Base-by-base conservation (phyloP, 2,329 filamentous ascomycete genomes). In the Fusarium nisikadoi region DNA sequence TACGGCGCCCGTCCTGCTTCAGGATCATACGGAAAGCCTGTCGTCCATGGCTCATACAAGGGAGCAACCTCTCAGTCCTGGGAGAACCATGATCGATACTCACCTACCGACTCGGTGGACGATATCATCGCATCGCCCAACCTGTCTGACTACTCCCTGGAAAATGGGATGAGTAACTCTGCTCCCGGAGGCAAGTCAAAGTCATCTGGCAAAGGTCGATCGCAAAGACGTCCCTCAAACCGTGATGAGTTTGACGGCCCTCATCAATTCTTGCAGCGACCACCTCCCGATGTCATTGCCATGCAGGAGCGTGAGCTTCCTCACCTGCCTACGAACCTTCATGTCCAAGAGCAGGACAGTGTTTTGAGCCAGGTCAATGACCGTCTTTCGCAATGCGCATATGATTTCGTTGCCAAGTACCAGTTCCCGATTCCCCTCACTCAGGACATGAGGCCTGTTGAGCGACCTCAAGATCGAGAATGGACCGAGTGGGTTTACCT, bases 401-500 rank as follows among this genome's bases (percentile, higher is more conserved):
- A 92, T 86, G 93, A 97, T 83, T 97, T 97, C 82, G 91, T 97
- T 77, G 94, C 94, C 76, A 94, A 94, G 82, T 96, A 96, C 80
- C 93, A 95, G 82, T 97, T 97, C 79, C 94, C 94, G 17, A 94
- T 97, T 75, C 94, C 94, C 16, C 83, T 96, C 76, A 93, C 94
- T 63, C 89, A 92, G 80, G 93, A 95, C 80, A 94, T 94, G 88
- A 89, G 93, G 74, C 91, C 92, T 4, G 87, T 95, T 58, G 90
- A 92, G 79, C 85, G 90, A 49, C 90, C 93, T 36, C 90, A 91
- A 77, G 93, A 95, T 82, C 88, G 93, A 70, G 94, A 96, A 81
- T 97, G 94, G 94, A 95, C 93, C 49, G 94, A 97, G 83, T 97
- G 94, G 94, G 94, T 95, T 62, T 94, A 95, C 81, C 88, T 97